Conservation (phyloP, 202 grass and related monocot species). For the Carex arenaria region DNA sequence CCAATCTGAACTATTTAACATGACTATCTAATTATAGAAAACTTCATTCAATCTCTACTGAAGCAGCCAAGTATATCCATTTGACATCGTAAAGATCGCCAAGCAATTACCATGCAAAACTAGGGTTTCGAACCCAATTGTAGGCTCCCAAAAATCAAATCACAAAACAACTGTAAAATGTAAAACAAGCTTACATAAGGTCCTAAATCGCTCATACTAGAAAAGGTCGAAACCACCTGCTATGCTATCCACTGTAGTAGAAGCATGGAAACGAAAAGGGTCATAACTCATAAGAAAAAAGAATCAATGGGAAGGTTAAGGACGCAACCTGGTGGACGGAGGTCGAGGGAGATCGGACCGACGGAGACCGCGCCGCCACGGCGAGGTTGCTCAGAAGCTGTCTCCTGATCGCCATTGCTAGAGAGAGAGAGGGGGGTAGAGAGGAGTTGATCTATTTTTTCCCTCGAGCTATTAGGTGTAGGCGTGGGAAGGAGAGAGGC, state of each 20-base stretch:
- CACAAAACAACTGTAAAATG: background rate
- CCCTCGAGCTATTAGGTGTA: background rate
- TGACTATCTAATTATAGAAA: background rate
- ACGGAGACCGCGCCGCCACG: background rate
- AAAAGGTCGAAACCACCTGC: background rate
- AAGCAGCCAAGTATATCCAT: background rate
- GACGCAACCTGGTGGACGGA: constrained; percentile 11
- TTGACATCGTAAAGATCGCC: background rate
- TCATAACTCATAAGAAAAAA: background rate
- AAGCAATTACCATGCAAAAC: background rate
- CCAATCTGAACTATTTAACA: background rate
- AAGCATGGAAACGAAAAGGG: background rate
- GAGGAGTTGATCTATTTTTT: constrained; percentile 6
- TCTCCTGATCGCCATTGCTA: constrained; percentile 24
- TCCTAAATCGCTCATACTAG: background rate
- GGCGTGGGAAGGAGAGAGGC: constrained; percentile 11
- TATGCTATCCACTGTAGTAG: background rate
- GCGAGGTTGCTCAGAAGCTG: constrained; percentile 18
- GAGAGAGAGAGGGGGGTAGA: background rate
- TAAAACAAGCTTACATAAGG: background rate
- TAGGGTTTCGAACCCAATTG: constrained; percentile 4
- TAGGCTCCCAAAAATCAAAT: background rate
- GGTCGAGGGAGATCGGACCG: constrained; percentile 1
- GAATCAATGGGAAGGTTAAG: background rate
- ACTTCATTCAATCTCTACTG: background rate